A percentile compares a stretch with the other conserved stretches of the same genome.
Conservation (phyloP, 768 basidiomycete species). For the Ramaria sp. region DNA sequence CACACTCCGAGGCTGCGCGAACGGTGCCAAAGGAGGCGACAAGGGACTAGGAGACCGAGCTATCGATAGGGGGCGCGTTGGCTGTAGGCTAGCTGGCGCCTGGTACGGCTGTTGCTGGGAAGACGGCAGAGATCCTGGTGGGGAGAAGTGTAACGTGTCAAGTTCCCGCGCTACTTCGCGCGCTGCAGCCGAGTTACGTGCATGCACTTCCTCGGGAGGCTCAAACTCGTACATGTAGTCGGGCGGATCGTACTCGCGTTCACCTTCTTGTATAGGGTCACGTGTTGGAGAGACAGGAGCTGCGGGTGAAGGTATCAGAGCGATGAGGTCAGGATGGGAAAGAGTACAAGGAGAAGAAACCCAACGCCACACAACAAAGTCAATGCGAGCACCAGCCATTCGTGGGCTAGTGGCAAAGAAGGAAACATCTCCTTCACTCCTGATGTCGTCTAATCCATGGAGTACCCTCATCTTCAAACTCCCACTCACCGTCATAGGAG, state of each 20-base stretch:
- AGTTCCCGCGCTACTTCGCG: slow-evolving; percentile 57
- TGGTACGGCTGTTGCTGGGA: background rate
- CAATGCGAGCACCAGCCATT: background rate
- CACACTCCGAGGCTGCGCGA: background rate
- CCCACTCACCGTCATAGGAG: slow-evolving; percentile 9
- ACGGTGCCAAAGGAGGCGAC: background rate
- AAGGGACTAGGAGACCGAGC: background rate
- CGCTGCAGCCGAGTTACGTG: slow-evolving; percentile 57
- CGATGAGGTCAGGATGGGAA: background rate
- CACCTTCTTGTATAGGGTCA: background rate
- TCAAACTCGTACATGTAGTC: background rate
- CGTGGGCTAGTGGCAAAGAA: background rate
- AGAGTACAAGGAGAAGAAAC: background rate
- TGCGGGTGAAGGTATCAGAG: background rate
- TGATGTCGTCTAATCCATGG: slow-evolving; percentile 8
- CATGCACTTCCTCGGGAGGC: slow-evolving; percentile 35
- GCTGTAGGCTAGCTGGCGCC: background rate
- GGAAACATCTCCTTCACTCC: background rate
- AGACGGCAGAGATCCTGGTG: slow-evolving; percentile 20
- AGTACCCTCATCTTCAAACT: slow-evolving; percentile 9
- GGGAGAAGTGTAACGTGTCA: slow-evolving; percentile 39
- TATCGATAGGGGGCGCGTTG: background rate
- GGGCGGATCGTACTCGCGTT: background rate
- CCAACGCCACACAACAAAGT: background rate
- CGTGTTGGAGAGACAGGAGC: background rate